Evolutionary conservation across 306 rosid species (phyloP), one percentile per base, ranked within the genome.

Genomic region (Delonix regia): DNA sequence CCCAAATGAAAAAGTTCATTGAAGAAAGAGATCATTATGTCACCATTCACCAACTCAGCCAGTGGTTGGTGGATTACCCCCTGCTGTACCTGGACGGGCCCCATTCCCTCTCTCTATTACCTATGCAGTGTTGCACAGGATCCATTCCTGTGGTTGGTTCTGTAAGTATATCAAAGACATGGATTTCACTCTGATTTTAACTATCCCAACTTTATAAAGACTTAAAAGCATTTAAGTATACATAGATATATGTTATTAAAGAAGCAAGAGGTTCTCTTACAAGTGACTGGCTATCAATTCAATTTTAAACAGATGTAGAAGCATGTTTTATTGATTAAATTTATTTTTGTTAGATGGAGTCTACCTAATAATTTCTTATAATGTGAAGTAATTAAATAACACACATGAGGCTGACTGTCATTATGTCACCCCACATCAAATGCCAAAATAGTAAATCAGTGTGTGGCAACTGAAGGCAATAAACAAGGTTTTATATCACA

Each of bases 1-100:
- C 71, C 89, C 90, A 67, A 83, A 82, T 47, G 82, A 81, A 19
- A 71, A 42, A 65, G 33, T n/a, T 27, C 65, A 41, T 44, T 87
- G 71, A 82, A 22, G 18, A 21, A 21, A 12, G 47, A 65, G 18
- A 15, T 65, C 51, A 4, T 21, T 12, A 19, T 36, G 48, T 4
- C 3, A n/a, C 16, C 69, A 36, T 61, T 15, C 1, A 15, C 36
- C 67, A 13, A 16, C 42, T 30, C 22, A 61, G 42, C 67, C 24
- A 16, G 6, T 16, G 24, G 15, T 63, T n/a, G 9, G 67, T 61
- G 41, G 33, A 55, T 55, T 55, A 55, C 4, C 33, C 41, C 41
- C 33, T 30, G 33, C 33, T 1, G 2, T 30, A 30, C 33, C 33
- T 30, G 33, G 2, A 4, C 33, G 33, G 4, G 33, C 33, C 33